phyloP scores from a whole-genome alignment of 176 grass and related monocot species.

The Puccinellia tenuiflora region DNA sequence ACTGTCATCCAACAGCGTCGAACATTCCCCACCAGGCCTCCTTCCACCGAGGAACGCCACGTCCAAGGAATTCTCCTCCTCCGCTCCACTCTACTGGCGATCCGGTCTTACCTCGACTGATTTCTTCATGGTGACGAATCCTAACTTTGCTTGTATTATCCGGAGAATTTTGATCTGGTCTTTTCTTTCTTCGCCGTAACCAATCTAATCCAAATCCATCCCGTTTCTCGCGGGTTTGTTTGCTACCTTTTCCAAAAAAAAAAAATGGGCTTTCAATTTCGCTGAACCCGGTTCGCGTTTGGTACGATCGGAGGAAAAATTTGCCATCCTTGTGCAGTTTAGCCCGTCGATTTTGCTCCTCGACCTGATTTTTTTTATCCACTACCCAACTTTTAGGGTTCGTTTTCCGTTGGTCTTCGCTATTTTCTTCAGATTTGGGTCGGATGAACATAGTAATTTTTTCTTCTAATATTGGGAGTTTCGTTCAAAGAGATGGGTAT shows the following conservation, averaged over 20 bases:
- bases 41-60: not conserved
- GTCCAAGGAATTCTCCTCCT: not conserved
- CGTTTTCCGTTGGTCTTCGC: not conserved
- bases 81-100: not conserved
- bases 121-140: not conserved
- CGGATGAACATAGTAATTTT: not conserved
- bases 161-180: not conserved
- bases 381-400: not conserved
- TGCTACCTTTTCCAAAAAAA: not conserved
- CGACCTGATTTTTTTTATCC: not conserved
- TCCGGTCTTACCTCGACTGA: not conserved
- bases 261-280: not conserved
- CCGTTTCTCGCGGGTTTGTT: not conserved
- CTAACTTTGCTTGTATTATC: not conserved
- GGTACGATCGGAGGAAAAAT: not conserved
- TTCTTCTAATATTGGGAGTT: not conserved
- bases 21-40: not conserved
- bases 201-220: not conserved
- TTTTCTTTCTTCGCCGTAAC: not conserved
- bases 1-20: too few relatives aligned
- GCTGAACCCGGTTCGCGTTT: not conserved
- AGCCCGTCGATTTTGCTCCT: not conserved
- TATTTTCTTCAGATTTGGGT: not conserved
- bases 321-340: not conserved
- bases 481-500: not conserved